These are phyloP conservation scores for Trypanosoma boissoni DNA, from an alignment of 208 protist genomes.

Conservation along the genomic window DNA sequence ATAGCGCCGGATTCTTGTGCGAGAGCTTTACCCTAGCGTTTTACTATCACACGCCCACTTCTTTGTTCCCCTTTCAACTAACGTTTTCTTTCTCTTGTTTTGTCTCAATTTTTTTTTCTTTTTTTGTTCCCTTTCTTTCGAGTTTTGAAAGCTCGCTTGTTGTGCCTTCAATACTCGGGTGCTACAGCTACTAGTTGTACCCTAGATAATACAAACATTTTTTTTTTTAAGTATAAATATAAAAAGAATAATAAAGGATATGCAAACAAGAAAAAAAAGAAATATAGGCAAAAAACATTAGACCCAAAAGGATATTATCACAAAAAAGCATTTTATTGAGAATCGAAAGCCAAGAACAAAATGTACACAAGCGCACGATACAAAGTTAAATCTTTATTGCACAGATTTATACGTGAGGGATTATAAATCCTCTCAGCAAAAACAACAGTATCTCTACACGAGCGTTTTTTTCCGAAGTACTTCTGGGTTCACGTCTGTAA, in stretches of 20 bases:
- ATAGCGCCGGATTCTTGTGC: too few relatives aligned
- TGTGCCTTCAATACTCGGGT: not conserved
- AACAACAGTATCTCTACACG: conserved; percentile 5
- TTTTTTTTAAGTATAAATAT: not conserved
- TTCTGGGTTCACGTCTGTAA: conserved; percentile 32
- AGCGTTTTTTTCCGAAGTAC: conserved; percentile 24
- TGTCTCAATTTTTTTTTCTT: not conserved
- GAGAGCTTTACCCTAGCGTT: too few relatives aligned
- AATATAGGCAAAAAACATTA: not conserved
- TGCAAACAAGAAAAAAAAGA: conserved; percentile 11
- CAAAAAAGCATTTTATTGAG: not conserved
- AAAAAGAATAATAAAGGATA: conserved; percentile 14
- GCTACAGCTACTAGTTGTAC: conserved; percentile 27
- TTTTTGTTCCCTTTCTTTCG: not conserved
- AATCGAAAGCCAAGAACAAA: not conserved
- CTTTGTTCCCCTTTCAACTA: too few relatives aligned
- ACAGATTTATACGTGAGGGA: too few relatives aligned
- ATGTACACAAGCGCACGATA: not conserved
- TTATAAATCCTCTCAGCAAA: too few relatives aligned
- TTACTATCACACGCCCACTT: not conserved
- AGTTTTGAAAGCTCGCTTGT: not conserved
- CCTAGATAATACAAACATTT: not conserved
- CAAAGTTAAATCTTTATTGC: too few relatives aligned
- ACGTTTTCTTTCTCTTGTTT: not conserved
- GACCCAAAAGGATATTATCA: not conserved